phyloP scores from a whole-genome alignment of 805 yeast genomes.

The Yamadazyma scolyti region DNA sequence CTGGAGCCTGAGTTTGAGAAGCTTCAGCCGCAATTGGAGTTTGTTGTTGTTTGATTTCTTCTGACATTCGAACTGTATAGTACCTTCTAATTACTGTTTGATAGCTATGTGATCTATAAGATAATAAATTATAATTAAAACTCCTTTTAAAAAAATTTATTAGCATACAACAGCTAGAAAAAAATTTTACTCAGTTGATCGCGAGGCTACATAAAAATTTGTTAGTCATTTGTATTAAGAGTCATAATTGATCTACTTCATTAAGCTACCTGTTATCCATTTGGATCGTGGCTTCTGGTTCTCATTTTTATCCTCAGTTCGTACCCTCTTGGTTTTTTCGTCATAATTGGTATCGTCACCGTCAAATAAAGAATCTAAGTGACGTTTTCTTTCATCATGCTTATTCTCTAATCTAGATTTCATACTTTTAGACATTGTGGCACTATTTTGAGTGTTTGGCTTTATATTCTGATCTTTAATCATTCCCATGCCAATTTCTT shows the following conservation, averaged over 20 bases:
- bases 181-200: conserved; percentile 8
- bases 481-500: conserved; percentile 83
- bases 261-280: too few relatives aligned
- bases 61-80: conserved; percentile 2
- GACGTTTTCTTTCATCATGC: conserved; percentile 9
- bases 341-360: conserved; percentile 4
- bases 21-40: not conserved
- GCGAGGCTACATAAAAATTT: conserved; percentile 1
- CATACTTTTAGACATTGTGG: conserved; percentile 63
- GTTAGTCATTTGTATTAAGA: too few relatives aligned
- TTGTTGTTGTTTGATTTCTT: conserved; percentile 3
- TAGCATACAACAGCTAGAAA: conserved; percentile 7
- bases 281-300: too few relatives aligned
- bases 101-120: conserved; percentile 4
- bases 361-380: conserved; percentile 10
- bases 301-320: too few relatives aligned
- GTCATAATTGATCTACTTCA: too few relatives aligned
- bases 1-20: conserved; percentile 1
- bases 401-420: conserved; percentile 37
- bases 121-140: conserved; percentile 6
- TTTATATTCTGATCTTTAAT: conserved; percentile 22
- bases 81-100: conserved; percentile 1
- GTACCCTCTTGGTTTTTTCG: too few relatives aligned
- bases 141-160: conserved; percentile 8
- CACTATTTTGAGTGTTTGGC: conserved; percentile 44